phyloP scores from a whole-genome alignment of 805 yeast species.

The Kodamaea kakaduensis region DNA sequence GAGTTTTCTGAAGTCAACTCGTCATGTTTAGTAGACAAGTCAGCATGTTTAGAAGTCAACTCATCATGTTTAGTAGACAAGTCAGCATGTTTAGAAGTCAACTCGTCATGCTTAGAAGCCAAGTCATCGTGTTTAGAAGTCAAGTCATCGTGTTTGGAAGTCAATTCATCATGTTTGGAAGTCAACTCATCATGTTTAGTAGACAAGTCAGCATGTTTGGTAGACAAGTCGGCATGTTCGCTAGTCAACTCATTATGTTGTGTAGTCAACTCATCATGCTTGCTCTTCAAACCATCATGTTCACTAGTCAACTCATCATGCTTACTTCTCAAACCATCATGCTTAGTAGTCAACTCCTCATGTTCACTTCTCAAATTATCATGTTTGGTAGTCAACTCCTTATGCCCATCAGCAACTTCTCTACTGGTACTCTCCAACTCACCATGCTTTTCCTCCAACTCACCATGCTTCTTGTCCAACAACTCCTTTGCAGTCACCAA shows the following conservation, averaged over 20 bases:
- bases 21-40: neutral
- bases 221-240: slow-evolving; percentile 5
- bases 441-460: too few species aligned
- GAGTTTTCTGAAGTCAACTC: slow-evolving; percentile 1
- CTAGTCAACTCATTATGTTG: neutral
- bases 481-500: too few species aligned
- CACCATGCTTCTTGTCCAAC: too few species aligned
- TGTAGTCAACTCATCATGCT: neutral
- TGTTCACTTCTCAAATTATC: neutral
- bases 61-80: slow-evolving; percentile 10
- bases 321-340: neutral
- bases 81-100: neutral
- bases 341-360: neutral
- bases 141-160: neutral
- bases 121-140: neutral
- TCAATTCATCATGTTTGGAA: neutral
- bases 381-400: neutral
- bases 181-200: slow-evolving; percentile 11
- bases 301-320: neutral
- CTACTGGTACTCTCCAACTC: too few species aligned
- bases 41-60: neutral
- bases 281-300: neutral
- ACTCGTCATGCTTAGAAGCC: neutral
- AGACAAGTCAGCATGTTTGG: neutral
- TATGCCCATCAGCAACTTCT: too few species aligned